phyloP scores from a whole-genome alignment of 2,329 filamentous ascomycete genomes.

The Exserohilum turcica region DNA sequence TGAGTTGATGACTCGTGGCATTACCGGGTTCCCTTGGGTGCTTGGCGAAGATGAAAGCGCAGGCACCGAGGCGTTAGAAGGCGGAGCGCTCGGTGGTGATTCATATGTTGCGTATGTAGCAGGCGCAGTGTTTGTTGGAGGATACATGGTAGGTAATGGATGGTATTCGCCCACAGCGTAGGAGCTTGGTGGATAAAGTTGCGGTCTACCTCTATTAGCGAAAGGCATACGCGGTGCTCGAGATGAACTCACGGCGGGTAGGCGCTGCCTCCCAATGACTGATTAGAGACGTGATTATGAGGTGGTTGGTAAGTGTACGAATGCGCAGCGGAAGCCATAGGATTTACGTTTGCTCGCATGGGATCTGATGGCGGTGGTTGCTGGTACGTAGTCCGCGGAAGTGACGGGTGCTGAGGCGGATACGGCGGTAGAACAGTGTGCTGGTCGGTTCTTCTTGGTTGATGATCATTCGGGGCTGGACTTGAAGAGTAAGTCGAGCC shows the following conservation, averaged over 20 bases:
- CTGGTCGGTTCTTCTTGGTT: constrained; percentile 36
- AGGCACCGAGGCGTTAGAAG: constrained; percentile 24
- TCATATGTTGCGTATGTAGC: constrained; percentile 43
- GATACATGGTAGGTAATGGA: constrained; percentile 45
- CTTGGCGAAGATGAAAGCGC: constrained; percentile 37
- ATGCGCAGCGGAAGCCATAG: constrained; percentile 34
- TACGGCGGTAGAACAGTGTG: constrained; percentile 40
- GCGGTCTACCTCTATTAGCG: constrained; percentile 30
- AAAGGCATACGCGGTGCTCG: neutral
- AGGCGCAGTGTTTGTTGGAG: constrained; percentile 39
- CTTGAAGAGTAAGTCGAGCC: constrained; percentile 37
- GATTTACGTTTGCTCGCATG: constrained; percentile 36
- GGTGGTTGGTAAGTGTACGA: constrained; percentile 42
- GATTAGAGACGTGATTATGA: constrained; percentile 37
- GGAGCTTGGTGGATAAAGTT: constrained; percentile 41
- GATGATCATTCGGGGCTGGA: constrained; percentile 29
- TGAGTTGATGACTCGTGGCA: constrained; percentile 69
- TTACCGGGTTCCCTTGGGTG: constrained; percentile 32
- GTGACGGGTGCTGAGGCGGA: constrained; percentile 31
- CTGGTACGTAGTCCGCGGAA: constrained; percentile 42
- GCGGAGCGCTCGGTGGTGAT: constrained; percentile 27
- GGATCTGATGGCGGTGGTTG: constrained; percentile 38
- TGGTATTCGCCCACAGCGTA: constrained; percentile 44
- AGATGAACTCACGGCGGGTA: constrained; percentile 41
- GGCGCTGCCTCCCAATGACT: constrained; percentile 36